These are phyloP conservation scores for Jackrogersella minutella DNA, from an alignment of 495 filamentous ascomycete genomes.

Conservation along the genomic window DNA sequence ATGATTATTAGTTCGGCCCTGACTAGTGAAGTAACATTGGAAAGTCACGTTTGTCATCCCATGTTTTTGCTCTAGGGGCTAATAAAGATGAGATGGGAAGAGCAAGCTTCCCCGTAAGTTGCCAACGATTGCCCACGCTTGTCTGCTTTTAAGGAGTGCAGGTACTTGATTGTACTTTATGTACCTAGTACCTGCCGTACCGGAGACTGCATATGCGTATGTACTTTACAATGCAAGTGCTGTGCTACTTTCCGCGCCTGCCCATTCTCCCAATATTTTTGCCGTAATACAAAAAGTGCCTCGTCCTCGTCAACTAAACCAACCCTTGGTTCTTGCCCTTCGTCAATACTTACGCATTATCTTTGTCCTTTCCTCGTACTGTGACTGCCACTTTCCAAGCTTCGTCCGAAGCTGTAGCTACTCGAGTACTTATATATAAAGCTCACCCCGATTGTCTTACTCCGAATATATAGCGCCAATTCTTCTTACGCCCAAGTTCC, in stretches of 20 bases:
- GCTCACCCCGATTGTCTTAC: conserved; percentile 1
- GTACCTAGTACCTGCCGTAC: conserved; percentile 28
- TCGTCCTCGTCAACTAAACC: conserved; percentile 30
- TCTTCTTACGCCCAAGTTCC: conserved; percentile 5
- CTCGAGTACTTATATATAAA: conserved; percentile 24
- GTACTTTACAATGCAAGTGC: conserved; percentile 24
- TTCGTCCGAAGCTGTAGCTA: conserved; percentile 13
- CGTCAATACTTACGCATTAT: conserved; percentile 19
- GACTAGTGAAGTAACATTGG: conserved; percentile 8
- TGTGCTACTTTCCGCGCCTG: conserved; percentile 13
- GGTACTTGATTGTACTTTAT: conserved; percentile 24
- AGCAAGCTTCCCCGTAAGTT: too few species aligned
- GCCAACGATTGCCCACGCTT: neutral
- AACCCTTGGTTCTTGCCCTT: neutral
- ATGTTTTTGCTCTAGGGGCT: conserved; percentile 16
- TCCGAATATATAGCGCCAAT: conserved; percentile 19
- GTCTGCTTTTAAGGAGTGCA: neutral
- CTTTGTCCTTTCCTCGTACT: conserved; percentile 16
- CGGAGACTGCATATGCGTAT: conserved; percentile 18
- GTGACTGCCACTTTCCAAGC: neutral
- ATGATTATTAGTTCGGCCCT: conserved; percentile 22
- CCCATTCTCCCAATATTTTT: conserved; percentile 38
- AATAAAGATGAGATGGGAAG: too few species aligned
- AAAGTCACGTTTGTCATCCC: conserved; percentile 23
- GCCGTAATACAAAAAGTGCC: conserved; percentile 43